Conservation (phyloP, 2,329 filamentous ascomycete genomes). For the Trichophyton verrucosum region DNA sequence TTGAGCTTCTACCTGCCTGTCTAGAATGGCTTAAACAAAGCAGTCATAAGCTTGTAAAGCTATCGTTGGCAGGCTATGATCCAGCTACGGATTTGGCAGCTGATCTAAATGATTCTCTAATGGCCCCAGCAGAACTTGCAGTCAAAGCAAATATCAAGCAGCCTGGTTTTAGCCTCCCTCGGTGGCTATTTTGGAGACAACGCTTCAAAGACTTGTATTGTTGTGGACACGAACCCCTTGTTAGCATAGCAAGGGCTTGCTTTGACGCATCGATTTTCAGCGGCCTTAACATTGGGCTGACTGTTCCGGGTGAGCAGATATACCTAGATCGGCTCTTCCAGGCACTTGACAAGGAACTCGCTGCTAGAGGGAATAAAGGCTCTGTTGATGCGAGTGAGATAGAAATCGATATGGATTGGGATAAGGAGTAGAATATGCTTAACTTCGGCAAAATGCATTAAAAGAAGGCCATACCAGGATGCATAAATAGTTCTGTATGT, state of each 20-base stretch:
- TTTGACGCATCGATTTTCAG: not conserved
- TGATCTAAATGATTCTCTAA: not conserved
- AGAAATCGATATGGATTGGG: conserved; percentile 1
- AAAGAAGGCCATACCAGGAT: too few species aligned
- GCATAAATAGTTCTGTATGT: too few species aligned
- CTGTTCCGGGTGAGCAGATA: not conserved
- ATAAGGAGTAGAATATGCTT: not conserved
- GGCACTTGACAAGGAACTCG: not conserved
- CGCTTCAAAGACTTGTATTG: not conserved
- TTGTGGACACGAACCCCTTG: not conserved
- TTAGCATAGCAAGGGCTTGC: not conserved
- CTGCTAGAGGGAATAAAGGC: not conserved
- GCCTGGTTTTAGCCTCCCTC: not conserved
- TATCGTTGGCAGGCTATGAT: not conserved
- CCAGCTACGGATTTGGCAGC: not conserved
- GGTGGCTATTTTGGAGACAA: not conserved
- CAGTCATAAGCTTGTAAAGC: not conserved
- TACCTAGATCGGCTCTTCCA: not conserved
- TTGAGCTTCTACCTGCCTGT: not conserved
- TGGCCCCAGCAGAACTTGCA: not conserved
- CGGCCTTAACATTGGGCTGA: not conserved
- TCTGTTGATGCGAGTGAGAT: not conserved
- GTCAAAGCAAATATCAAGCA: not conserved
- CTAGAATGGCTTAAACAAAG: not conserved
- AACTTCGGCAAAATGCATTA: too few species aligned